Evolutionary conservation across 2,329 filamentous ascomycete species (phyloP).

Genomic region (Sclerotinia borealis): DNA sequence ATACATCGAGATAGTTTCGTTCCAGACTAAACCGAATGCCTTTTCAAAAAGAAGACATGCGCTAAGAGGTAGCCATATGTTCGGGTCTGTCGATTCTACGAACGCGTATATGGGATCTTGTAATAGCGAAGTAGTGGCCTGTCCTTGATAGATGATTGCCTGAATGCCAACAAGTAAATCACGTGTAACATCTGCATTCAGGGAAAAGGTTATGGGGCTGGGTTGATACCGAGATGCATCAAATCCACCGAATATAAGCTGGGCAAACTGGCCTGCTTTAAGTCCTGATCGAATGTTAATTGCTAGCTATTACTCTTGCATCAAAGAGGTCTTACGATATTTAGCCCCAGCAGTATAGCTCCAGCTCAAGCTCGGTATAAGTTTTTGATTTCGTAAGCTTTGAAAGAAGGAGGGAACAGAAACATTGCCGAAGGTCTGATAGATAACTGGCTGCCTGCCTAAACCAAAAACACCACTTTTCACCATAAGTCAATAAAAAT

Average conservation of each 20-base stretch:
- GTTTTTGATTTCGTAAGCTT: conserved; percentile 31
- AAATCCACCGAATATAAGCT: conserved; percentile 37
- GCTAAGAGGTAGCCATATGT: conserved; percentile 35
- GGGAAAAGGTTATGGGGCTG: conserved; percentile 34
- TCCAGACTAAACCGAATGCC: conserved; percentile 34
- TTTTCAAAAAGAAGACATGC: conserved; percentile 34
- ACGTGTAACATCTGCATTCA: conserved; percentile 35
- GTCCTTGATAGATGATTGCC: conserved; percentile 25
- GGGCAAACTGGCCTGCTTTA: conserved; percentile 33
- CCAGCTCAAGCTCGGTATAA: conserved; percentile 37
- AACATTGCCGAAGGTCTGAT: conserved; percentile 32
- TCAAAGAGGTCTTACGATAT: conserved; percentile 31
- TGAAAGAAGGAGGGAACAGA: conserved; percentile 33
- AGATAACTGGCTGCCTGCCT: conserved; percentile 36
- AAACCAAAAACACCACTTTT: conserved; percentile 34
- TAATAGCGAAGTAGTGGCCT: neutral
- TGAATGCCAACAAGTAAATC: conserved; percentile 36
- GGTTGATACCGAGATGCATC: conserved; percentile 35
- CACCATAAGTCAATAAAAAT: conserved; percentile 8
- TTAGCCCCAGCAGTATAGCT: conserved; percentile 38
- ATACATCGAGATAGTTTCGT: conserved; percentile 34
- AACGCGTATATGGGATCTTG: conserved; percentile 17
- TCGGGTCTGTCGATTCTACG: conserved; percentile 37
- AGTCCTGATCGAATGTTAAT: conserved; percentile 2
- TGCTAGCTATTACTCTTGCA: neutral